Base-by-base conservation (phyloP, 768 basidiomycete genomes). In the Phanerochaete sordida region DNA sequence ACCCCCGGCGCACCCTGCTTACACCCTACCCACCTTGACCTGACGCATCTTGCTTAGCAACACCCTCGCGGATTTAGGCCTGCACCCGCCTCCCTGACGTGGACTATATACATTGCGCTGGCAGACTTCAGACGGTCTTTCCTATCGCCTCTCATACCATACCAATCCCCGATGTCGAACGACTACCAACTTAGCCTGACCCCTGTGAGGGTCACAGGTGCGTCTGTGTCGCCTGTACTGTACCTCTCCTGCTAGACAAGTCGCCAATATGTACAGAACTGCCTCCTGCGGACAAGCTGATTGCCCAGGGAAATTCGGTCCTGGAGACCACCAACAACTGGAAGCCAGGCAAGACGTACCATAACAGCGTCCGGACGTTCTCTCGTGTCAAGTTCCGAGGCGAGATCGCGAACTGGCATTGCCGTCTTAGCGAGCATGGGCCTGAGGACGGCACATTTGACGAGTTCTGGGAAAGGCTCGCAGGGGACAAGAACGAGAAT, bases 381-480 rank as follows among this genome's bases (percentile, higher is more conserved):
- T 78, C 72, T 27, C 80, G 77, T 15, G 69, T 81, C 37, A 90
- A 87, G 65, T 76, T 74, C 2, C 71, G 79, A 13, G 78, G 70
- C 6, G 86, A 87, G 61, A 82, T 78, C 26, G 84, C 86, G 35
- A 71, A 79, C 2, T 92, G 90, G 89, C 80, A 88, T 65, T 82
- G 81, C 68, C 81, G 90, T 24, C 70, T 84, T 59, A 90, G 88
- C 67, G 80, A 82, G 66, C 90, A 92, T 71, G 70, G 79, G 13
- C 67, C 78, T 5, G 76, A 83, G n/a, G 87, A 91, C 56, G 84
- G 80, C 9, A 84, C 85, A 1, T 91, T 92, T 69, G 86, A 89
- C 63, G 81, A 84, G 64, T 74, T 91, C 65, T 91, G 90, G 90
- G 77, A 76, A 39, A 86, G 83, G 65, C 71, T 91, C 15, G 87